A percentile compares a stretch with the other conserved stretches of the same genome.
Evolutionary conservation across 768 basidiomycete species (phyloP).

Genomic region (Pleurotus djamor): DNA sequence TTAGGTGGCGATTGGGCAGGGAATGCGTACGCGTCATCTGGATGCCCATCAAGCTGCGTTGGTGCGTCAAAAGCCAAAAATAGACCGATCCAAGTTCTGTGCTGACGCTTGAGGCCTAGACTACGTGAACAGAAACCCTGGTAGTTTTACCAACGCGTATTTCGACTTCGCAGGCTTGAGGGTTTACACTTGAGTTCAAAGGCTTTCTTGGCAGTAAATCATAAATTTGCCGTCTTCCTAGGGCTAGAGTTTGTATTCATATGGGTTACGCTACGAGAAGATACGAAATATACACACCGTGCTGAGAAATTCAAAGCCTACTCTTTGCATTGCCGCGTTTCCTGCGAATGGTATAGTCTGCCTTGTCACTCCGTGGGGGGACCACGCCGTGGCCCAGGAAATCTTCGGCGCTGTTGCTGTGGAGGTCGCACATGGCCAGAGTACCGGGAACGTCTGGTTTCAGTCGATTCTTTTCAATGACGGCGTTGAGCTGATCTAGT

Average conservation of each 20-base stretch:
- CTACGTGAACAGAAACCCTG: constrained; percentile 59
- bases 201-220: background rate
- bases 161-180: constrained; percentile 60
- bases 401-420: no score
- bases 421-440: no score
- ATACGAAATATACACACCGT: background rate
- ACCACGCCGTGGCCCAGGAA: no score
- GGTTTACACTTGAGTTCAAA: constrained; percentile 21
- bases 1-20: constrained; percentile 59
- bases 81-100: background rate
- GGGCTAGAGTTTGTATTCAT: no score
- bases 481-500: constrained; percentile 14
- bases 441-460: background rate
- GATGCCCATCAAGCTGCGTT: constrained; percentile 51
- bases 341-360: no score
- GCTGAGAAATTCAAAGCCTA: no score
- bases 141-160: constrained; percentile 57
- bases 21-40: constrained; percentile 35
- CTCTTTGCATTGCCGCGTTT: no score
- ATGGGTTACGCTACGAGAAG: background rate
- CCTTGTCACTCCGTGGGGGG: no score
- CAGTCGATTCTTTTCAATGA: background rate
- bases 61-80: constrained; percentile 27
- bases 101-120: constrained; percentile 26
- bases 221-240: background rate